Conservation (phyloP, 1,139 yeast species). For the Blastobotrys aristatus region DNA sequence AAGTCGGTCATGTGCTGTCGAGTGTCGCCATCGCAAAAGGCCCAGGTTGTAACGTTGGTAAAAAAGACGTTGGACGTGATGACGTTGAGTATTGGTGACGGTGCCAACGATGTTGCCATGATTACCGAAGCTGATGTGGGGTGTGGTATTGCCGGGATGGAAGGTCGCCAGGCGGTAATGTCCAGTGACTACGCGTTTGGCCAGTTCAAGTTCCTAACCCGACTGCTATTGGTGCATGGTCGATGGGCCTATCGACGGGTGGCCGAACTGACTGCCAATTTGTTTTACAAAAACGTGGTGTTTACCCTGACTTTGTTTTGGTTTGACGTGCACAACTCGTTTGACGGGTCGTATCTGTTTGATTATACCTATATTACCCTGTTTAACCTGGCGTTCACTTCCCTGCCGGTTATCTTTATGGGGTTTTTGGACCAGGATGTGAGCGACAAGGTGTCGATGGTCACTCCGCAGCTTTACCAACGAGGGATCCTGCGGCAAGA, state of each 20-base stretch:
- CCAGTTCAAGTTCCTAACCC: conserved; percentile 78
- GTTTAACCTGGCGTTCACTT: conserved; percentile 90
- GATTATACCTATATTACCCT: conserved; percentile 91
- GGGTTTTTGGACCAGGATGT: conserved; percentile 95
- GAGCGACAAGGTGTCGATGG: conserved; percentile 66
- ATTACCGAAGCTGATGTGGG: conserved; percentile 98
- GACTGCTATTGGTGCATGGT: conserved; percentile 84
- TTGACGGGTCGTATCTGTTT: conserved; percentile 87
- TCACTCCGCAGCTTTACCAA: conserved; percentile 83
- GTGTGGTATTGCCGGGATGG: conserved; percentile 97
- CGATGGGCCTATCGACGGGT: conserved; percentile 93
- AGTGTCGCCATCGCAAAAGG: conserved; percentile 98
- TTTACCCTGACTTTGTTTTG: conserved; percentile 86
- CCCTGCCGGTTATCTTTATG: conserved; percentile 85
- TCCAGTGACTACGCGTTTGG: conserved; percentile 96
- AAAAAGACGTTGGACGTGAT: conserved; percentile 75
- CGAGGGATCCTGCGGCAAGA: conserved; percentile 78
- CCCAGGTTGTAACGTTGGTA: conserved; percentile 86
- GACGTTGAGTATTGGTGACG: conserved; percentile 95
- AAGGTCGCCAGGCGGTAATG: conserved; percentile 99
- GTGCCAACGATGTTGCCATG: conserved; percentile 98
- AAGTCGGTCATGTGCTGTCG: conserved; percentile 94
- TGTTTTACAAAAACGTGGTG: conserved; percentile 87
- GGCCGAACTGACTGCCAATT: conserved; percentile 89
- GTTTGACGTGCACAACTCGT: conserved; percentile 81